Conservation (phyloP, 2,329 filamentous ascomycete genomes). For the Aspergillus sp. region DNA sequence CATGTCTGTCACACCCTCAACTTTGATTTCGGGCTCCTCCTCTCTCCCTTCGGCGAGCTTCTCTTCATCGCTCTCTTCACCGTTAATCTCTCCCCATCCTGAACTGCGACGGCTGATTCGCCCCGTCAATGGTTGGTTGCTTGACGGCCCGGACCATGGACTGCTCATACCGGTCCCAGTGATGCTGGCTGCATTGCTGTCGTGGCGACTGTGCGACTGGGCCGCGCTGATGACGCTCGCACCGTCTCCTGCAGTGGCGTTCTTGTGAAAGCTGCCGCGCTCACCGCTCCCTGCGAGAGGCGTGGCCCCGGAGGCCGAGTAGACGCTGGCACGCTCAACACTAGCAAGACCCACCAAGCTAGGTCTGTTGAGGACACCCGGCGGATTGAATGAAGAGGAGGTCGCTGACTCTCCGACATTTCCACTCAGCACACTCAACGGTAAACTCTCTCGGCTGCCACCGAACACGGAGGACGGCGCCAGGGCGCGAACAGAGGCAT, state of each 20-base stretch:
- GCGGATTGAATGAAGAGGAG: conserved; percentile 41
- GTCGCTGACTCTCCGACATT: conserved; percentile 51
- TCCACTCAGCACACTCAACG: conserved; percentile 62
- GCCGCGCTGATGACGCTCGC: conserved; percentile 77
- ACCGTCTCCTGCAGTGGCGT: conserved; percentile 59
- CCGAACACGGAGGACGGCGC: conserved; percentile 66
- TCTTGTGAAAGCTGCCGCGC: conserved; percentile 74
- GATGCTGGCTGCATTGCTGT: conserved; percentile 79
- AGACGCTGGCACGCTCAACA: conserved; percentile 66
- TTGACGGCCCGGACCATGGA: conserved; percentile 45
- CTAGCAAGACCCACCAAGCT: conserved; percentile 57
- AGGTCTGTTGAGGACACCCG: conserved; percentile 48
- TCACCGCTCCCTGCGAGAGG: conserved; percentile 66
- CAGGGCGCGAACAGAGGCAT: conserved; percentile 66
- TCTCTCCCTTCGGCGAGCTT: conserved; percentile 22
- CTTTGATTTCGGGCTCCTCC: not conserved
- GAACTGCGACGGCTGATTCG: conserved; percentile 47
- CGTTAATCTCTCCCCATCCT: conserved; percentile 48
- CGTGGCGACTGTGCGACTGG: conserved; percentile 74
- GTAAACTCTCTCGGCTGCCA: conserved; percentile 64
- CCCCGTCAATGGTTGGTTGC: conserved; percentile 34
- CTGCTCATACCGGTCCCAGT: conserved; percentile 57
- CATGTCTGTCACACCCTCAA: not conserved
- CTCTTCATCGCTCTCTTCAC: conserved; percentile 38
- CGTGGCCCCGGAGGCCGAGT: conserved; percentile 70